phyloP scores from a whole-genome alignment of 2,329 filamentous ascomycete species.

The Stemphylium lycopersici region DNA sequence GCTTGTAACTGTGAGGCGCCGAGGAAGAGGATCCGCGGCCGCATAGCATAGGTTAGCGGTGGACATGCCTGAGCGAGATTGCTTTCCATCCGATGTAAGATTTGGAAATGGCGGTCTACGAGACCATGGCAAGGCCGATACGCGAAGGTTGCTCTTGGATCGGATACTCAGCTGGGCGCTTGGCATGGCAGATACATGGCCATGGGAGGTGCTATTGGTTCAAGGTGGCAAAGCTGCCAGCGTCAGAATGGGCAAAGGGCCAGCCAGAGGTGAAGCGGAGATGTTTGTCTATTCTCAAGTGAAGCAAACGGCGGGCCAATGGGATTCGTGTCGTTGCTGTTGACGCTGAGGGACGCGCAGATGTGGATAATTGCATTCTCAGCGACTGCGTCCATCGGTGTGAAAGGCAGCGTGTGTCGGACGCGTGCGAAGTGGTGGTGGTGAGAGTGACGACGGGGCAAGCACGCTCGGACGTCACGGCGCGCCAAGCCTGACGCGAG shows the following conservation, averaged over 20 bases:
- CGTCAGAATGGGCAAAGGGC: background rate
- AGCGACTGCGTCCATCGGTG: conserved; percentile 15
- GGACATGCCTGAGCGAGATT: conserved; percentile 18
- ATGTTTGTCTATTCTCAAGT: conserved; percentile 26
- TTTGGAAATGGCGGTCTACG: conserved; percentile 39
- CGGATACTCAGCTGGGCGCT: background rate
- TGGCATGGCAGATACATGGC: background rate
- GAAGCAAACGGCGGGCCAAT: conserved; percentile 30
- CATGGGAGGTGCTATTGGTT: background rate
- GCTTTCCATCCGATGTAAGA: conserved; percentile 16
- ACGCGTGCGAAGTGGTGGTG: background rate
- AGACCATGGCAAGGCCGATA: conserved; percentile 15
- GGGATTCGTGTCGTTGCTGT: conserved; percentile 2
- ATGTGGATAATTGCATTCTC: conserved; percentile 17
- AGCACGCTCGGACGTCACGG: conserved; percentile 13
- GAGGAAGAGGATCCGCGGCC: conserved; percentile 23
- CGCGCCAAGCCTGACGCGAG: conserved; percentile 25
- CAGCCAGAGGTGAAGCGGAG: conserved; percentile 8
- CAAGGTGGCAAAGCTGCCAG: background rate
- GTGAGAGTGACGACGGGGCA: conserved; percentile 10
- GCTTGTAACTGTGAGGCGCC: conserved; percentile 15
- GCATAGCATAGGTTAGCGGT: conserved; percentile 12
- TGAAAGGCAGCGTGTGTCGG: conserved; percentile 6
- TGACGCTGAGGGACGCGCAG: background rate
- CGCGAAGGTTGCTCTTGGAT: conserved; percentile 4